A percentile compares a stretch with the other conserved stretches of the same genome.
Conservation (phyloP, 768 basidiomycete genomes). For the Solioccasus polychromus region DNA sequence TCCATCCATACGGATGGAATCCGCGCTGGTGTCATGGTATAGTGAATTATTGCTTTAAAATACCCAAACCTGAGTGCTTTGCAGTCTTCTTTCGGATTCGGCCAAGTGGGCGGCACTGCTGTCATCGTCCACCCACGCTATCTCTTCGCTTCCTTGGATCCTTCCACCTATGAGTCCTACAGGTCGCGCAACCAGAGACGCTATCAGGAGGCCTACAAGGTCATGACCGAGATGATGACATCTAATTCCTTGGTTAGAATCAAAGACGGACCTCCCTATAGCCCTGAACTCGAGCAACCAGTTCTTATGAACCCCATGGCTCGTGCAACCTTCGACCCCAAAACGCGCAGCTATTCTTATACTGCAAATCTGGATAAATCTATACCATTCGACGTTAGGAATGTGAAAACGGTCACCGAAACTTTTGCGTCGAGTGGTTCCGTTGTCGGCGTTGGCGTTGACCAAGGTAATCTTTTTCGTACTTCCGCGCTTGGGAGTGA, state of each 20-base stretch:
- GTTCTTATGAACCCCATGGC: slow-evolving; percentile 93
- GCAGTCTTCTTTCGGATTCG: slow-evolving; percentile 94
- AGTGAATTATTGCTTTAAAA: slow-evolving; percentile 19
- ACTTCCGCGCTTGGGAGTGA: not conserved
- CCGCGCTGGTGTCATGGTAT: slow-evolving; percentile 82
- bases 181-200: slow-evolving; percentile 63
- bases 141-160: slow-evolving; percentile 80
- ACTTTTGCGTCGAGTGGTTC: slow-evolving; percentile 34
- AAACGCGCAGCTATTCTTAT: slow-evolving; percentile 87
- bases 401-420: slow-evolving; percentile 62
- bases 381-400: slow-evolving; percentile 56
- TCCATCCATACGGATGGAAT: slow-evolving; percentile 94
- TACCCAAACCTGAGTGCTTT: not conserved
- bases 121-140: slow-evolving; percentile 89
- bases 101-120: slow-evolving; percentile 94
- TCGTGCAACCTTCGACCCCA: slow-evolving; percentile 74
- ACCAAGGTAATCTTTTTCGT: slow-evolving; percentile 62
- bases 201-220: slow-evolving; percentile 73
- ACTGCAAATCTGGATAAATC: slow-evolving; percentile 55
- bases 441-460: slow-evolving; percentile 80
- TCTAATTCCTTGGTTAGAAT: slow-evolving; percentile 90
- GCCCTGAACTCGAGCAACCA: slow-evolving; percentile 76
- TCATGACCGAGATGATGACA: slow-evolving; percentile 96
- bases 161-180: slow-evolving; percentile 78
- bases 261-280: slow-evolving; percentile 91